Conservation (phyloP, 192 early-diverging fungal species). For the Linnemannia hyalina region DNA sequence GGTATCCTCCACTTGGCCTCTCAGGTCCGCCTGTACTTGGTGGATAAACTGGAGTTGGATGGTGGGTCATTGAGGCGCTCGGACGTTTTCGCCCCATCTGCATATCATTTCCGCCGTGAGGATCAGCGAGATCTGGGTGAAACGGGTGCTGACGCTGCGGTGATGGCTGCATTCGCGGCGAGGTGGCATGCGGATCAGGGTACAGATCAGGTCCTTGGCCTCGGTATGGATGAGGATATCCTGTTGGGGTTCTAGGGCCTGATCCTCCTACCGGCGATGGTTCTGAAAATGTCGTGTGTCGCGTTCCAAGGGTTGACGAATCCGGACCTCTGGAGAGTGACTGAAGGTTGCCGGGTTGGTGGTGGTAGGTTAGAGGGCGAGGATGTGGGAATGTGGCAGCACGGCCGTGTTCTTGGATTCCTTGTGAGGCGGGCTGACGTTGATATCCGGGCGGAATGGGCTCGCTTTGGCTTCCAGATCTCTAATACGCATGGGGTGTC, state of each 20-base stretch:
- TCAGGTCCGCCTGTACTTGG: not conserved
- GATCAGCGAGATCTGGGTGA: not conserved
- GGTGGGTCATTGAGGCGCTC: not conserved
- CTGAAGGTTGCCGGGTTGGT: not conserved
- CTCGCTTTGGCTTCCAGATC: slow-evolving; percentile 17
- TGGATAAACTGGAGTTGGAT: not conserved
- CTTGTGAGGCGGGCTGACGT: not conserved
- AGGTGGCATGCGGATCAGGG: slow-evolving; percentile 8
- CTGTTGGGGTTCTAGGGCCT: not conserved
- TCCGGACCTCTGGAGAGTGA: slow-evolving; percentile 3
- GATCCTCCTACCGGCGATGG: not conserved
- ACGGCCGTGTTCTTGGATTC: slow-evolving; percentile 21
- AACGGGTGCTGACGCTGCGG: slow-evolving; percentile 2
- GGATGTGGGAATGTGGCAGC: slow-evolving; percentile 6
- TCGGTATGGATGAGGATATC: not conserved
- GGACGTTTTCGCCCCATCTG: not conserved
- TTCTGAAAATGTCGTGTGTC: slow-evolving; percentile 20
- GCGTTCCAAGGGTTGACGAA: not conserved
- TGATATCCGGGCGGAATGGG: slow-evolving; percentile 6
- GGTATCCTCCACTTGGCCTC: not conserved
- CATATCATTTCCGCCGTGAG: not conserved
- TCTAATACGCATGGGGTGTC: slow-evolving; percentile 7
- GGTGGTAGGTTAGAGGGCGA: not conserved
- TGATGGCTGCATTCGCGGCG: not conserved
- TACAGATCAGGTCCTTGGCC: not conserved